Conservation (phyloP, 75 land plant genomes). For the Gnetum montanum region DNA sequence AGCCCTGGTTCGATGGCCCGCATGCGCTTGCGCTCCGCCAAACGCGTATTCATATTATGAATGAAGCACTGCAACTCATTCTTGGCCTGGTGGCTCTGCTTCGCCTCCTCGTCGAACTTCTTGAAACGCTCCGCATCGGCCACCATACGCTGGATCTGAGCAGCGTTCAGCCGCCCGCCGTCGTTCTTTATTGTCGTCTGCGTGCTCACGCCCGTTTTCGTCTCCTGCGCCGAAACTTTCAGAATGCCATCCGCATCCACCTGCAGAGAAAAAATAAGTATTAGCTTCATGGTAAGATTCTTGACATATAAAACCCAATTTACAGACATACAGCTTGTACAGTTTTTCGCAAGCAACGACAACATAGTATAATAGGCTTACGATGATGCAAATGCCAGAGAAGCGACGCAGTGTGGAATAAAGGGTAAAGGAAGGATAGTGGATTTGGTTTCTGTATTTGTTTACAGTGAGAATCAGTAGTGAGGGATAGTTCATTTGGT, state of each 20-base stretch:
- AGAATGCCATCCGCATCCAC: constrained; percentile 1
- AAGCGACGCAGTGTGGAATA: no score
- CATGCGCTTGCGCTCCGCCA: neutral
- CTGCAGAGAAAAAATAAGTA: neutral
- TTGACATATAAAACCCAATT: no score
- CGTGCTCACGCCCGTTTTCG: neutral
- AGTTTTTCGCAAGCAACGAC: no score
- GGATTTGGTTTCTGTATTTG: no score
- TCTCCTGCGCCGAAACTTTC: constrained; percentile 5
- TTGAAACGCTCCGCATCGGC: neutral
- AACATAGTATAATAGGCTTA: no score
- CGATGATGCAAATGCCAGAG: no score
- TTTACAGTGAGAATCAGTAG: no score
- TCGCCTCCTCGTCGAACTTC: neutral
- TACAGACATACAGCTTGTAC: no score
- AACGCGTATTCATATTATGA: neutral
- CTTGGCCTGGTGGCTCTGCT: neutral
- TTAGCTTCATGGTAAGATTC: no score
- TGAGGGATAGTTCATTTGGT: no score
- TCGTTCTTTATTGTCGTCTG: neutral
- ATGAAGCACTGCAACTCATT: neutral
- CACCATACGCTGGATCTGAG: neutral
- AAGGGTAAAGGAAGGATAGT: no score
- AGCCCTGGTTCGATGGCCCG: no score
- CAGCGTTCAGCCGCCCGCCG: neutral